Percentiles rank a stretch among this genome's conserved stretches.
Evolutionary conservation across 140 eudicot genomes (phyloP).

Genomic region (Oenanthe javanica): DNA sequence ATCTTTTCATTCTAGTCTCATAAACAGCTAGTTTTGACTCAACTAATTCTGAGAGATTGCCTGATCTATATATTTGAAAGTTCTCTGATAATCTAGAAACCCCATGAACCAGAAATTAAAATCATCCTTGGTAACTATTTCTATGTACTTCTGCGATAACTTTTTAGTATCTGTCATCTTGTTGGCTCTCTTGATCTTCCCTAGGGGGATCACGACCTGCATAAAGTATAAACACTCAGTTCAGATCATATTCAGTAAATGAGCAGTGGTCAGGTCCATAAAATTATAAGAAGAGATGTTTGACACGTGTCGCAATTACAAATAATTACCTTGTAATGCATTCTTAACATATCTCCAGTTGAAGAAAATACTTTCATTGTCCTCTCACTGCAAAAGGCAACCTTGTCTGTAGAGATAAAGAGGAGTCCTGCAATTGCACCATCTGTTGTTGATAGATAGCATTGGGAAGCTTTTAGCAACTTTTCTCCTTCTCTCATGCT

Average conservation of each 20-base stretch:
- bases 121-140: constrained; percentile 28
- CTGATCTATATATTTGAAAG: constrained; percentile 22
- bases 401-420: constrained; percentile 35
- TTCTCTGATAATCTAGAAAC: constrained; percentile 24
- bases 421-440: constrained; percentile 38
- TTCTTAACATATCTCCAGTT: constrained; percentile 29
- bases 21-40: background rate
- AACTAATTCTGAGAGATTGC: constrained; percentile 12
- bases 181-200: constrained; percentile 26
- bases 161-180: constrained; percentile 25
- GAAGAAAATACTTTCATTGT: constrained; percentile 34
- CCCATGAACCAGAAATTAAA: constrained; percentile 50
- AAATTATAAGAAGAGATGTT: background rate
- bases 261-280: background rate
- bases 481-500: constrained; percentile 26
- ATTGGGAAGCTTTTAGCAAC: constrained; percentile 30
- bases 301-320: no score
- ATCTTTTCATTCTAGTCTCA: background rate
- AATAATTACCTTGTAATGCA: constrained; percentile 28
- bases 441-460: constrained; percentile 39
- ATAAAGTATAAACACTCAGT: background rate
- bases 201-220: constrained; percentile 29
- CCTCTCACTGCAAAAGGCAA: constrained; percentile 38
- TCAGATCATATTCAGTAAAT: background rate
- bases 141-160: constrained; percentile 33